Conservation (phyloP, 768 basidiomycete species). For the Leucocoprinus leucothites region DNA sequence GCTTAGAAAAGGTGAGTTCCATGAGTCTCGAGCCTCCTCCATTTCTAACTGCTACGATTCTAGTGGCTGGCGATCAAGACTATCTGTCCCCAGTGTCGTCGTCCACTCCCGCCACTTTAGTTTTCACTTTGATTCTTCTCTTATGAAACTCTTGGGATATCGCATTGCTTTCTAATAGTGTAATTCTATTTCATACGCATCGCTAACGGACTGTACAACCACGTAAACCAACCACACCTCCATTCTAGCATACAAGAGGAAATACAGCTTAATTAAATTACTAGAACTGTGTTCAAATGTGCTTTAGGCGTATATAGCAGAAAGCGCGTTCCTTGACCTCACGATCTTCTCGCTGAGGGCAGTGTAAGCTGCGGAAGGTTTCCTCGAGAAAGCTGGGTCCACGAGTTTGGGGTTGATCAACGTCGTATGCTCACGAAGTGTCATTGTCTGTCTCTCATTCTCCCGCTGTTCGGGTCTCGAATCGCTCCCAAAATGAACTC, state of each 20-base stretch:
- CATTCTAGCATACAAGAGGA: too few relatives aligned
- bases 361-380: too few relatives aligned
- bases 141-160: not conserved
- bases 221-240: not conserved
- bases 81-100: constrained; percentile 89
- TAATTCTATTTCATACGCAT: not conserved
- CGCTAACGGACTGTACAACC: not conserved
- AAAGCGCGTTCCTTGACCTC: too few relatives aligned
- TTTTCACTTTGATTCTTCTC: not conserved
- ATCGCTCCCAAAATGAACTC: too few relatives aligned
- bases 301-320: not conserved
- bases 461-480: too few relatives aligned
- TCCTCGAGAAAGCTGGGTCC: too few relatives aligned
- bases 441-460: too few relatives aligned
- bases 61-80: constrained; percentile 85
- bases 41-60: constrained; percentile 14
- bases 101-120: constrained; percentile 78
- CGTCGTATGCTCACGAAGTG: too few relatives aligned
- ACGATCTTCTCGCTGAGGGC: too few relatives aligned
- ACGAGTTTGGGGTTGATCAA: too few relatives aligned
- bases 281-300: too few relatives aligned
- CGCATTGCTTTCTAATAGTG: constrained; percentile 7
- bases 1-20: constrained; percentile 66
- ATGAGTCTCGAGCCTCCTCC: not conserved
- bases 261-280: not conserved